These are phyloP conservation scores for Populus deltoides DNA, from an alignment of 345 rosid genomes.

Conservation along the genomic window DNA sequence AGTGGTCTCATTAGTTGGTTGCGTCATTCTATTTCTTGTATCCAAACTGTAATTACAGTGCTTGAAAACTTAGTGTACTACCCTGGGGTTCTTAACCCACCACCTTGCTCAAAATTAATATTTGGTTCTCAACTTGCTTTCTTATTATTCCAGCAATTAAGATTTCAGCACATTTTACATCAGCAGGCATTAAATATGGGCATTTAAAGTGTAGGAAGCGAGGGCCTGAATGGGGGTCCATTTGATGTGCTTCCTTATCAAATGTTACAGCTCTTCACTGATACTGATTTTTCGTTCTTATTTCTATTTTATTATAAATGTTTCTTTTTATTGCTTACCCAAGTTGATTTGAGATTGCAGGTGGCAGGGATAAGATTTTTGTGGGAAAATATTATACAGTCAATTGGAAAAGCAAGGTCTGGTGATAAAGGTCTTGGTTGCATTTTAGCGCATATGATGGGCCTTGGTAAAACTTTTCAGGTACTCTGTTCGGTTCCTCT, in stretches of 20 bases:
- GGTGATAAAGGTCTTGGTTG: slow-evolving; percentile 99
- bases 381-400: slow-evolving; percentile 98
- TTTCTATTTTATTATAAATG: not conserved
- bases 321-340: slow-evolving; percentile 10
- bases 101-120: not conserved
- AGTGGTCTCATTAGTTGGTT: not conserved
- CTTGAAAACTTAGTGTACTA: not conserved
- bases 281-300: not conserved
- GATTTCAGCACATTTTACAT: not conserved
- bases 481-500: slow-evolving; percentile 35
- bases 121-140: not conserved
- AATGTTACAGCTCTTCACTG: not conserved
- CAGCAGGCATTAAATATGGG: not conserved
- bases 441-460: slow-evolving; percentile 99
- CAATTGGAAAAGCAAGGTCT: slow-evolving; percentile 72
- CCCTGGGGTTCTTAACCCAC: not conserved
- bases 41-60: not conserved
- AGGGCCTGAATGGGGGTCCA: not conserved
- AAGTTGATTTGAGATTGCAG: slow-evolving; percentile 43
- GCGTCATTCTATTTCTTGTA: not conserved
- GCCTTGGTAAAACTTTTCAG: slow-evolving; percentile 99
- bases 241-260: not conserved
- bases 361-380: slow-evolving; percentile 90
- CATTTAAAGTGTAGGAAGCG: not conserved
- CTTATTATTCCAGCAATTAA: not conserved